Percentiles rank a stretch among this genome's conserved stretches.
phyloP scores from a whole-genome alignment of 2,329 filamentous ascomycete genomes.

The Pseudocercospora eumusae region DNA sequence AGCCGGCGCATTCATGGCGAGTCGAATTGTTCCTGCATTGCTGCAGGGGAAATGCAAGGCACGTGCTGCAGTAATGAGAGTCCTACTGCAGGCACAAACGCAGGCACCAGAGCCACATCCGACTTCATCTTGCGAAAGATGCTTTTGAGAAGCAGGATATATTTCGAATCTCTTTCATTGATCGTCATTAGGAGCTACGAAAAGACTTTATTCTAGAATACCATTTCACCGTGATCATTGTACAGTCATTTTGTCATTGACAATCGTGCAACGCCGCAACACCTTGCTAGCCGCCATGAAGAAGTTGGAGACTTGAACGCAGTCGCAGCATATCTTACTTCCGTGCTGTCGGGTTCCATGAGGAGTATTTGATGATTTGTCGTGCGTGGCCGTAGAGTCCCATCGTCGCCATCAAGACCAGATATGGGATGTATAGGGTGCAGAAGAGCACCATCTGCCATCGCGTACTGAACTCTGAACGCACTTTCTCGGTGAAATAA shows the following conservation, averaged over 20 bases:
- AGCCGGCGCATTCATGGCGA: background rate
- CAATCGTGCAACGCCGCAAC: conserved; percentile 1
- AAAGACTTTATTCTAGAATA: background rate
- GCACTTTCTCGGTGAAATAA: conserved; percentile 50
- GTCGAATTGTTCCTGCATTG: conserved; percentile 5
- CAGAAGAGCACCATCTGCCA: conserved; percentile 49
- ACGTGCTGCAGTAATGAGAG: background rate
- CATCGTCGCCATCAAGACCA: conserved; percentile 49
- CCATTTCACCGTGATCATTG: background rate
- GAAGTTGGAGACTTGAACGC: background rate
- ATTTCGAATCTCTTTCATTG: background rate
- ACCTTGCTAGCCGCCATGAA: conserved; percentile 7
- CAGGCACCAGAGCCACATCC: background rate
- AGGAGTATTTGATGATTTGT: conserved; percentile 49
- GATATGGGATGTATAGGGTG: conserved; percentile 47
- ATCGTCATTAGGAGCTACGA: conserved; percentile 1
- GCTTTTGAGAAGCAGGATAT: background rate
- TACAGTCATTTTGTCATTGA: conserved; percentile 2
- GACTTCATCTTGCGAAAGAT: background rate
- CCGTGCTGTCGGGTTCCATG: conserved; percentile 52
- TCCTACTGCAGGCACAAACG: conserved; percentile 1
- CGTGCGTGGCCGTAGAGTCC: conserved; percentile 52
- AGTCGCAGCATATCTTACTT: conserved; percentile 15
- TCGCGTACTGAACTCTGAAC: conserved; percentile 49
- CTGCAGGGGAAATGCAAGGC: conserved; percentile 2